Evolutionary conservation across 2,329 filamentous ascomycete genomes (phyloP), one percentile per base, ranked within the genome.

Genomic region (Venturia aucupariae): DNA sequence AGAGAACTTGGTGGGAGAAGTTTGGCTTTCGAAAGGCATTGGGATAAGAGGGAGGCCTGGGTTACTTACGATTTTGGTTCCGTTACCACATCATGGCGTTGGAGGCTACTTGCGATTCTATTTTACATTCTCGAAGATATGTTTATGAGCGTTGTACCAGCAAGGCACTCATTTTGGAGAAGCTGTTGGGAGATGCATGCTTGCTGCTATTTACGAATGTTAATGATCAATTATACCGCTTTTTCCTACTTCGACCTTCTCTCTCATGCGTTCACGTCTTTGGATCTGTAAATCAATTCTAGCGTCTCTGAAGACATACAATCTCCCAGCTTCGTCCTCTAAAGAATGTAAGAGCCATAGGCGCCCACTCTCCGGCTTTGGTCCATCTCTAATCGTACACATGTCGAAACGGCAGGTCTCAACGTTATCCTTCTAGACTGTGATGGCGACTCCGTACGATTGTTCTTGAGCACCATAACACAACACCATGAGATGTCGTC

Each of bases 201-300:
- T 55, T 57, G 51, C 51, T 57, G 30, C 30, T 57, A 11, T 35
- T 35, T 22, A 57, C 24, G 51, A 57, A 57, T 57, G 51, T 35
- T 38, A 57, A 57, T 57, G 51, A 57, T 57, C 7, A 55, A 1
- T 19, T 55, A 32, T 19, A 30, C 44, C 22, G 3, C 6, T n/a
- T 46, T 22, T 46, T n/a, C 3, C 32, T 35, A 35, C 32, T 35
- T 4, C 32, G n/a, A n/a, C n/a, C n/a, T n/a, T n/a, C n/a, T n/a
- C n/a, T n/a, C n/a, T n/a, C n/a, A n/a, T n/a, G n/a, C n/a, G n/a
- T n/a, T n/a, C n/a, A n/a, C n/a, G n/a, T n/a, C n/a, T n/a, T n/a
- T n/a, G n/a, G n/a, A n/a, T n/a, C n/a, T n/a, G n/a, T n/a, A n/a
- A n/a, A n/a, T n/a, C n/a, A n/a, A n/a, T n/a, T n/a, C n/a, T n/a